Evolutionary conservation across 73 alveolate genomes (phyloP), one percentile per base, ranked within the genome.

Genomic region (Uronychia binucleata): DNA sequence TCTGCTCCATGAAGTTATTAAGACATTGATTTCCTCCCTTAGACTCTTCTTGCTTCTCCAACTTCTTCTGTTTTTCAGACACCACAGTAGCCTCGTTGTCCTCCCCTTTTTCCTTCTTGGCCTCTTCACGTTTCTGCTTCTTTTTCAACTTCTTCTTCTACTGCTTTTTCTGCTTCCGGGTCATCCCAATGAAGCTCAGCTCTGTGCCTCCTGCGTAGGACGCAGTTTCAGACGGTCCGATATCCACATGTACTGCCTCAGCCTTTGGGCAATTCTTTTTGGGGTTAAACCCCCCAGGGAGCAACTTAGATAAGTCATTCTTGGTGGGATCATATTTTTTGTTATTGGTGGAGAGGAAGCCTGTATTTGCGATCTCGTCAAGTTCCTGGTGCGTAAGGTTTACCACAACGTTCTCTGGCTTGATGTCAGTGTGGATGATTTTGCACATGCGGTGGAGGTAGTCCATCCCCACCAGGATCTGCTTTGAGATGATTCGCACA

Each of bases 401-500:
- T 74, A 95, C 75, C 31, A 93, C 92, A 28, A 94, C 95, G 86
- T 94, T 94, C 89, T 94, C 98, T 11, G 98, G 98, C 89, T 94
- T 94, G 85, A 94, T 91, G 83, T 97, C 99, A 32, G 99, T 97
- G 82, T 97, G 99, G 74, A 97, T 97, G 32, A 97, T 92, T 25
- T 97, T 97, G 86, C 99, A 97, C 86, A 90, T 81, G 74, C 99
- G 81, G 86, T 98, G 99, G 86, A 98, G 80, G 88, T 97, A 98
- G 89, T 98, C 99, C 75, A 98, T 74, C 74, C 99, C 99, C 0
- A 98, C 94, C 77, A 98, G 87, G 58, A 97, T 92, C 87, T 98
- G 97, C 82, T 96, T 94, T 13, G 99, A 93, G 28, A 98, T 89
- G 60, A 83, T 93, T 81, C 99, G 86, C 34, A 83, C 90, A 34